Evolutionary conservation across 805 yeast genomes (phyloP).

Genomic region (Yamadazyma paraphyllophila): DNA sequence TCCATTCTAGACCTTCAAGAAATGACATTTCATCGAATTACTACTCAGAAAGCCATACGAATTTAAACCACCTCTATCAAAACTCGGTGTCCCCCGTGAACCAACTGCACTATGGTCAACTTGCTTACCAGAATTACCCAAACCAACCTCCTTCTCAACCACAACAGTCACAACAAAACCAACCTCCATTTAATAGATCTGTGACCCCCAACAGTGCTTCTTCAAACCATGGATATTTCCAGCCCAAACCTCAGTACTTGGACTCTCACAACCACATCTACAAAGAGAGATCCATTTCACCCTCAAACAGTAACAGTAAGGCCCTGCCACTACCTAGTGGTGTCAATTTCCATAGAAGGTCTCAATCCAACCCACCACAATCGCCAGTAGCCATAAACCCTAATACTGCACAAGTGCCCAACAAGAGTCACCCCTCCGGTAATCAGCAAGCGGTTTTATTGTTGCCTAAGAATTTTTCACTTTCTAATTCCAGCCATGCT

Average conservation of each 20-base stretch:
- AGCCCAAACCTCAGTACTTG: slow-evolving; percentile 35
- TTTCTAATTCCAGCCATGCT: slow-evolving; percentile 11
- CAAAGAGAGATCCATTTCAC: slow-evolving; percentile 28
- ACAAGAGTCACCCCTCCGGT: slow-evolving; percentile 7
- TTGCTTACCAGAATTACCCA: neutral
- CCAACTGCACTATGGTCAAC: neutral
- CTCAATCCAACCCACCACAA: slow-evolving; percentile 33
- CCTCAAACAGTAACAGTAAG: slow-evolving; percentile 15
- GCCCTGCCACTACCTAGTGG: slow-evolving; percentile 19
- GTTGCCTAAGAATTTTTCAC: slow-evolving; percentile 47
- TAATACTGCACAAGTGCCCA: slow-evolving; percentile 2
- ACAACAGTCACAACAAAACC: neutral
- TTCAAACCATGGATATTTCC: slow-evolving; percentile 22
- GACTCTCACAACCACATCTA: slow-evolving; percentile 9
- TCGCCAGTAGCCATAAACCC: slow-evolving; percentile 11
- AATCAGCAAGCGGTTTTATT: slow-evolving; percentile 48
- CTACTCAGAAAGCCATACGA: slow-evolving; percentile 6
- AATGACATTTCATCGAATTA: slow-evolving; percentile 3
- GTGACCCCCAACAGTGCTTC: slow-evolving; percentile 14
- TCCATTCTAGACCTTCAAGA: neutral
- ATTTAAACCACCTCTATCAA: slow-evolving; percentile 11
- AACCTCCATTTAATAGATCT: slow-evolving; percentile 10
- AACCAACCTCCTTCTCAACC: neutral
- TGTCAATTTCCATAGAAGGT: slow-evolving; percentile 24
- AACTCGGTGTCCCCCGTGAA: slow-evolving; percentile 13